These are phyloP conservation scores for Sanguinoderma infundibulare DNA, from an alignment of 1,284 basidiomycete species.

Conservation along the genomic window DNA sequence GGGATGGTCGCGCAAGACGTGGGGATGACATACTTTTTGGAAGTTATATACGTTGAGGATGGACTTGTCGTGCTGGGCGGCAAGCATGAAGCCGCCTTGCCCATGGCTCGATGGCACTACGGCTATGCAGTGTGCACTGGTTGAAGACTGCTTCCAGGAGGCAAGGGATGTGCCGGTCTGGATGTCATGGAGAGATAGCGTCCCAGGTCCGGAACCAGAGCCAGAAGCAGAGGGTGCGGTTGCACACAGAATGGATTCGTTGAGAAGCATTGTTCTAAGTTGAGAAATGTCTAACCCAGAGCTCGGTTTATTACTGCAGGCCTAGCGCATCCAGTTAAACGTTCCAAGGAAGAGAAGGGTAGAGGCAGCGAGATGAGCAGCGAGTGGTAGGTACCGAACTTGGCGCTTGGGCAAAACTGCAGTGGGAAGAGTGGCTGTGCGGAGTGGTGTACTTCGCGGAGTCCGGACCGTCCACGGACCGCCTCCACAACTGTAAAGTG, in stretches of 20 bases:
- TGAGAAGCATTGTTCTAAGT: slow-evolving; percentile 53
- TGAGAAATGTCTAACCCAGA: background rate
- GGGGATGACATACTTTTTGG: slow-evolving; percentile 64
- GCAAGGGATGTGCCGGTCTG: slow-evolving; percentile 69
- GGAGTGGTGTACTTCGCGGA: no score
- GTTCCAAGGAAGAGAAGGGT: background rate
- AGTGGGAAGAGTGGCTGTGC: no score
- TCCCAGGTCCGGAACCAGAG: slow-evolving; percentile 51
- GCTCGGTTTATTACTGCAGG: background rate
- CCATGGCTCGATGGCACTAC: slow-evolving; percentile 66
- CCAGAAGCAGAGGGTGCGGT: slow-evolving; percentile 51
- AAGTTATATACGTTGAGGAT: slow-evolving; percentile 83
- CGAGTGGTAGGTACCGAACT: background rate
- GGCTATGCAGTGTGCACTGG: slow-evolving; percentile 60
- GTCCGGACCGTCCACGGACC: no score
- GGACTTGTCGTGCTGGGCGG: slow-evolving; percentile 80
- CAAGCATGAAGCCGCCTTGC: slow-evolving; percentile 77
- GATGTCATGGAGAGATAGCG: slow-evolving; percentile 72
- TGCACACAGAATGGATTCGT: slow-evolving; percentile 70
- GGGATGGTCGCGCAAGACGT: background rate
- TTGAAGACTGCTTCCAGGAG: slow-evolving; percentile 77
- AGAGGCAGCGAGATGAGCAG: background rate
- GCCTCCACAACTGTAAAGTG: no score
- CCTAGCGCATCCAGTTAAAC: background rate
- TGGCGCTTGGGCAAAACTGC: no score